phyloP scores from a whole-genome alignment of 2,329 filamentous ascomycete species.

The Sporothrix phasma region DNA sequence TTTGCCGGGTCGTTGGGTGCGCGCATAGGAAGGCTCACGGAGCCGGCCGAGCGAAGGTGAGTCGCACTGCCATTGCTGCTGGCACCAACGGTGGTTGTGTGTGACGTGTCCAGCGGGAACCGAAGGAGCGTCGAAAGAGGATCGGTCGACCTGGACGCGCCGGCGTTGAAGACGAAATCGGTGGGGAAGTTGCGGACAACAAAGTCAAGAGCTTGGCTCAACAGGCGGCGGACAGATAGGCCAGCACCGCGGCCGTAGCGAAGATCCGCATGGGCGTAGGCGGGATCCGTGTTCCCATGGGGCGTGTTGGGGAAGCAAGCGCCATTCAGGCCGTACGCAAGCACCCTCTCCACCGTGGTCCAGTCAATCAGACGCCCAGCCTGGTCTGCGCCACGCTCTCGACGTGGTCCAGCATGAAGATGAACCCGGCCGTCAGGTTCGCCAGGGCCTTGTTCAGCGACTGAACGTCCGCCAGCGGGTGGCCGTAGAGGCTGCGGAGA shows the following conservation, averaged over 20 bases:
- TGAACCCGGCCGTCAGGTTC: slow-evolving; percentile 16
- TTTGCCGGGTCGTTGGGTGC: not conserved
- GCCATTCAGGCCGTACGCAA: slow-evolving; percentile 21
- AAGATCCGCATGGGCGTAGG: slow-evolving; percentile 27
- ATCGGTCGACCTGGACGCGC: slow-evolving; percentile 33
- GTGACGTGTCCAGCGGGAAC: not conserved
- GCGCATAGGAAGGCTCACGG: slow-evolving; percentile 16
- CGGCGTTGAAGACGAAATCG: slow-evolving; percentile 36
- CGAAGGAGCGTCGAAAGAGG: not conserved
- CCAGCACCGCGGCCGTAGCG: slow-evolving; percentile 45
- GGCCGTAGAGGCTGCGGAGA: slow-evolving; percentile 20
- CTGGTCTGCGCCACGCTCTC: slow-evolving; percentile 13
- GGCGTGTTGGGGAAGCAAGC: slow-evolving; percentile 21
- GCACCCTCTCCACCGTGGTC: slow-evolving; percentile 18
- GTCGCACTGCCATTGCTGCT: not conserved
- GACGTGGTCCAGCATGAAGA: slow-evolving; percentile 18
- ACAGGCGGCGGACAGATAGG: slow-evolving; percentile 31
- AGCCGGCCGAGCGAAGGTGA: slow-evolving; percentile 11
- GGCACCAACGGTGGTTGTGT: not conserved
- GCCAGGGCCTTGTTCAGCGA: slow-evolving; percentile 16
- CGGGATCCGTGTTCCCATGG: slow-evolving; percentile 20
- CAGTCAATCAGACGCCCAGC: slow-evolving; percentile 15
- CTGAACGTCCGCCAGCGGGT: slow-evolving; percentile 8
- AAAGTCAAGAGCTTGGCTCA: slow-evolving; percentile 48
- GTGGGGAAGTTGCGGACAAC: slow-evolving; percentile 49